A percentile compares a stretch with the other conserved stretches of the same genome.
phyloP scores from a whole-genome alignment of 371 early-diverging fungal species.

The Dichotomocladium elegans region DNA sequence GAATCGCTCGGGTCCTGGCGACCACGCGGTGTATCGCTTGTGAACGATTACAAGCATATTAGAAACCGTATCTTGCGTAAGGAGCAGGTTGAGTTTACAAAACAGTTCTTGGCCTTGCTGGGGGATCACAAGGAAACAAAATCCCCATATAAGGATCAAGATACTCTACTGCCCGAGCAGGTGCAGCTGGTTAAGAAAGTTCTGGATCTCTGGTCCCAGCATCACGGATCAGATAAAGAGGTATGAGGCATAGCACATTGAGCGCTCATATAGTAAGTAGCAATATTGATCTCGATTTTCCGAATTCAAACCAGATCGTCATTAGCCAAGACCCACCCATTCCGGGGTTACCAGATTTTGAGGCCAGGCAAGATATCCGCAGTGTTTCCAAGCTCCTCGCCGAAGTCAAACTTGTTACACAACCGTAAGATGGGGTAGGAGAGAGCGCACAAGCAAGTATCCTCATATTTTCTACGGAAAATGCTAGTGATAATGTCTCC shows the following conservation, averaged over 20 bases:
- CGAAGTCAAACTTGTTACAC: conserved; percentile 54
- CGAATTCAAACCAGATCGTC: conserved; percentile 26
- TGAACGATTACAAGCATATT: conserved; percentile 56
- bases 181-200: conserved; percentile 29
- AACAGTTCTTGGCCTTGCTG: conserved; percentile 10
- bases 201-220: conserved; percentile 44
- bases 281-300: no score
- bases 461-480: no score
- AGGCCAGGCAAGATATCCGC: conserved; percentile 20
- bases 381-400: conserved; percentile 46
- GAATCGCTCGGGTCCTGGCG: conserved; percentile 76
- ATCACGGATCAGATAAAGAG: conserved; percentile 40
- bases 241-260: no score
- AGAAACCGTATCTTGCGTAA: conserved; percentile 31
- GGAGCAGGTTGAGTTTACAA: conserved; percentile 11
- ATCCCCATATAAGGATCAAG: no score
- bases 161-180: neutral
- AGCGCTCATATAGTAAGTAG: no score
- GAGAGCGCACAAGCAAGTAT: no score
- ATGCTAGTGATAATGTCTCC: conserved; percentile 55
- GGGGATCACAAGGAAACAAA: conserved; percentile 13
- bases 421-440: conserved; percentile 46
- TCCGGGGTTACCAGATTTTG: conserved; percentile 16
- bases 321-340: conserved; percentile 51
- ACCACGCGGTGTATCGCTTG: conserved; percentile 69